Percentiles rank a stretch among this genome's conserved stretches.
These are phyloP conservation scores for Pichia norvegensis DNA, from an alignment of 1,139 yeast species.

Conservation along the genomic window DNA sequence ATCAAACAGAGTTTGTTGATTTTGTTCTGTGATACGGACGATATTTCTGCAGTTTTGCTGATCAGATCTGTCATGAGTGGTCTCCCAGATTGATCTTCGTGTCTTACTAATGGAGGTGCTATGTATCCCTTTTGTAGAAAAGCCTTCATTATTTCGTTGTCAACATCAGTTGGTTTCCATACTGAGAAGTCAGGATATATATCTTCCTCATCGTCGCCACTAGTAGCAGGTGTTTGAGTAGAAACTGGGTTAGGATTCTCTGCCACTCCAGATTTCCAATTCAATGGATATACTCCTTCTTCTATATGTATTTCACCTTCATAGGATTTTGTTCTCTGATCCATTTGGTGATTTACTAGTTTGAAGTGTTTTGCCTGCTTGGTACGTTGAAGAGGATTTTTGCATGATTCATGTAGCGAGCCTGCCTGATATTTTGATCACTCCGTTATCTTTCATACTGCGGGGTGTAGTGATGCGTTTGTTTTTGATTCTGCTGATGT, in stretches of 20 bases:
- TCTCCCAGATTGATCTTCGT: constrained; percentile 52
- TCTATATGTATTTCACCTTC: constrained; percentile 28
- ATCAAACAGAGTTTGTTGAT: constrained; percentile 18
- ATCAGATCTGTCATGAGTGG: constrained; percentile 37
- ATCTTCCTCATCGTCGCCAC: constrained; percentile 1
- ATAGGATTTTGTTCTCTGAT: background rate
- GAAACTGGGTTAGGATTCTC: background rate
- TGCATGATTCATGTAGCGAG: too few relatives aligned
- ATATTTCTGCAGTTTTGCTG: constrained; percentile 1
- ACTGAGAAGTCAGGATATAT: constrained; percentile 73
- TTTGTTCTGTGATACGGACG: background rate
- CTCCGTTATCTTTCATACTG: too few relatives aligned
- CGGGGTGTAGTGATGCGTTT: background rate
- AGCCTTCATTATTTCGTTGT: constrained; percentile 43
- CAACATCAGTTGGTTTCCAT: constrained; percentile 60
- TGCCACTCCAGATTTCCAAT: constrained; percentile 16
- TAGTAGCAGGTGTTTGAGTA: background rate
- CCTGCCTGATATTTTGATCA: too few relatives aligned
- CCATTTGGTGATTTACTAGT: background rate
- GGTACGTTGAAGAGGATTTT: too few relatives aligned
- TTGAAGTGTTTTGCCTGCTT: background rate
- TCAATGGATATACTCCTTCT: constrained; percentile 30
- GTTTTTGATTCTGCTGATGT: background rate
- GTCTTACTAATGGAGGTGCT: constrained; percentile 47
- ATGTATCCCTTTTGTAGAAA: constrained; percentile 53